phyloP scores from a whole-genome alignment of 164 flowering plant species.

The Magnolia kwangsiensis region DNA sequence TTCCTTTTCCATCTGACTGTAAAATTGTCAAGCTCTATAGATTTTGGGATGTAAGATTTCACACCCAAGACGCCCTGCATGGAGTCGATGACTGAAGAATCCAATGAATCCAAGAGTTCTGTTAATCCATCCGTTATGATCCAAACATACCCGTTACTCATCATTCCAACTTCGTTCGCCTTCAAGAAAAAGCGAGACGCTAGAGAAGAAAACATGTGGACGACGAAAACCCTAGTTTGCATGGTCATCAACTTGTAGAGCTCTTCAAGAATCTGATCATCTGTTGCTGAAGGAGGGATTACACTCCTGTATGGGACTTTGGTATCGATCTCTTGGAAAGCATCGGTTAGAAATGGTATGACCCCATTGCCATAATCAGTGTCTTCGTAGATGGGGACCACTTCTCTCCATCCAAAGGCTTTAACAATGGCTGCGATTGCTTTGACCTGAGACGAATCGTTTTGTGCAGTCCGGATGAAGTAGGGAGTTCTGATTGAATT shows the following conservation, averaged over 20 bases:
- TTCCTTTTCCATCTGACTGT: conserved; percentile 13
- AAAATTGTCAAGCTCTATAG: conserved; percentile 14
- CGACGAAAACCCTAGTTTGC: conserved; percentile 23
- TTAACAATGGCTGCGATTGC: conserved; percentile 20
- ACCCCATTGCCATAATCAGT: conserved; percentile 16
- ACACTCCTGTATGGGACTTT: neutral
- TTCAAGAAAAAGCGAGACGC: conserved; percentile 9
- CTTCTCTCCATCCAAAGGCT: conserved; percentile 19
- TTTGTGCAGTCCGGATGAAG: conserved; percentile 13
- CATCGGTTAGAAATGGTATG: conserved; percentile 15
- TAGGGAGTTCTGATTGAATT: conserved; percentile 16
- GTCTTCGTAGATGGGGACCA: conserved; percentile 20
- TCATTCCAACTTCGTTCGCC: conserved; percentile 18
- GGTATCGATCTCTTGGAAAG: conserved; percentile 10
- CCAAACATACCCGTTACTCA: conserved; percentile 26
- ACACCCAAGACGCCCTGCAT: conserved; percentile 34
- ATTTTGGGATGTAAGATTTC: conserved; percentile 12
- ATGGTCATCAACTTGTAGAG: conserved; percentile 19
- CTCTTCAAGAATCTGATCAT: conserved; percentile 12
- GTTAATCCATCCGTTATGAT: conserved; percentile 19
- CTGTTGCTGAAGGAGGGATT: conserved; percentile 7
- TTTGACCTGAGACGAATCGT: conserved; percentile 20
- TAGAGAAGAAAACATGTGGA: conserved; percentile 20
- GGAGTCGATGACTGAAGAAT: conserved; percentile 12
- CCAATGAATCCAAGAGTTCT: conserved; percentile 9